phyloP scores from a whole-genome alignment of 352 stramenopile species.

The Achlya hypogyna region DNA sequence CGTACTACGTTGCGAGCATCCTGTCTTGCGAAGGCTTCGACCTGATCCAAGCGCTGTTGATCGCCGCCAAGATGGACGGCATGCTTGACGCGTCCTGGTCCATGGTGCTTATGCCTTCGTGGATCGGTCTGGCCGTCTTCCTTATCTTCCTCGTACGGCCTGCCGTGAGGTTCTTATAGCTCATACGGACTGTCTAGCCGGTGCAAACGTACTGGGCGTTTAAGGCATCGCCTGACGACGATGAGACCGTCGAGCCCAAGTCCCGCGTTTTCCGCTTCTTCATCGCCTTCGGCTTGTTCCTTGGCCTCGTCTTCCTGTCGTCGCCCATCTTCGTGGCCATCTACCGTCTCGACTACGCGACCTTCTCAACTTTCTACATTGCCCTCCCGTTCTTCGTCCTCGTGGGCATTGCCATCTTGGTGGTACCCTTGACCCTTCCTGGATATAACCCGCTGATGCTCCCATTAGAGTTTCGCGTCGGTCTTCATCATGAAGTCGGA shows the following conservation, averaged over 20 bases:
- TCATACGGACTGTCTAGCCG: neutral
- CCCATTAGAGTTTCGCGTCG: neutral
- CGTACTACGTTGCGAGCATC: constrained; percentile 14
- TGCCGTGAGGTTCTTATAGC: neutral
- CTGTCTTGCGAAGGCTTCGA: constrained; percentile 8
- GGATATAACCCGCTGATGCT: neutral
- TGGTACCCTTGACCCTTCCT: neutral
- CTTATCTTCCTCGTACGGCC: constrained; percentile 3
- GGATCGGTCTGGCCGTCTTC: constrained; percentile 1
- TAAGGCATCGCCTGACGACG: constrained; percentile 3
- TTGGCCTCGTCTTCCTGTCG: constrained; percentile 1
- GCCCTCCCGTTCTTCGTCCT: neutral
- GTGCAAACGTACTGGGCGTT: constrained; percentile 3
- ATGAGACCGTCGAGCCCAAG: neutral
- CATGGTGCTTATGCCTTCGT: constrained; percentile 8
- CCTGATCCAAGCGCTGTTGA: constrained; percentile 9
- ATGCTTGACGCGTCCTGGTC: constrained; percentile 1
- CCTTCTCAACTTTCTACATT: neutral
- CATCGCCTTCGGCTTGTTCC: neutral
- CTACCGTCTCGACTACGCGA: neutral
- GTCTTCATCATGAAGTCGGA: neutral
- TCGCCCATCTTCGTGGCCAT: neutral
- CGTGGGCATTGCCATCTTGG: neutral
- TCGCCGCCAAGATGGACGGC: constrained; percentile 14
- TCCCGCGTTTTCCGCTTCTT: constrained; percentile 1